Evolutionary conservation across 1,284 basidiomycete species (phyloP).

Genomic region (Stygiomarasmius scandens): DNA sequence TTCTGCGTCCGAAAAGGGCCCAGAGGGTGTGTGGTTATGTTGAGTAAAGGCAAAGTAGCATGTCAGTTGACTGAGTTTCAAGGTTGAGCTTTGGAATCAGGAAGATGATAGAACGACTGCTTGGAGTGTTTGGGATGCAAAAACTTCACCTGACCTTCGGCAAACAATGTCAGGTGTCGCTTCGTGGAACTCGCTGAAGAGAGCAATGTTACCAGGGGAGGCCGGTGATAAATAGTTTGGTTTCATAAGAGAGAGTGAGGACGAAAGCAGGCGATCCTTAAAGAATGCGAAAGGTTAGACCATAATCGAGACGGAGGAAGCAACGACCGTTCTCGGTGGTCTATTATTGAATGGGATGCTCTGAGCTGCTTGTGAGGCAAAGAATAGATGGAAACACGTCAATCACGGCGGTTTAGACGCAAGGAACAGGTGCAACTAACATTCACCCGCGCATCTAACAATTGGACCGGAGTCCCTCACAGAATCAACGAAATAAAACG

Average conservation of each 20-base stretch:
- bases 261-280: conserved; percentile 87
- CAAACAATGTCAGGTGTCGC: conserved; percentile 59
- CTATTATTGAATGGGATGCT: conserved; percentile 89
- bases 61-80: background rate
- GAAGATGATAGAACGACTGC: conserved; percentile 78
- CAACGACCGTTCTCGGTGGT: conserved; percentile 87
- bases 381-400: background rate
- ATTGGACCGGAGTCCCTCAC: conserved; percentile 81
- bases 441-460: conserved; percentile 79
- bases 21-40: conserved; percentile 72
- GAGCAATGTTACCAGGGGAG: conserved; percentile 67
- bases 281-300: background rate
- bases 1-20: conserved; percentile 74
- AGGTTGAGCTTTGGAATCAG: no score
- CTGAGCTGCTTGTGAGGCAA: conserved; percentile 56
- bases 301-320: no score
- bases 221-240: conserved; percentile 77
- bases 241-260: conserved; percentile 68
- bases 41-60: conserved; percentile 44
- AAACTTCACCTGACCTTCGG: no score
- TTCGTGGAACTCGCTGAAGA: conserved; percentile 70
- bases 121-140: no score
- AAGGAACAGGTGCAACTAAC: no score
- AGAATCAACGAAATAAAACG: conserved; percentile 83
- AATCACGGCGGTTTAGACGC: conserved; percentile 4